Conservation (phyloP, 352 stramenopile species). For the Phytophthora sp. region DNA sequence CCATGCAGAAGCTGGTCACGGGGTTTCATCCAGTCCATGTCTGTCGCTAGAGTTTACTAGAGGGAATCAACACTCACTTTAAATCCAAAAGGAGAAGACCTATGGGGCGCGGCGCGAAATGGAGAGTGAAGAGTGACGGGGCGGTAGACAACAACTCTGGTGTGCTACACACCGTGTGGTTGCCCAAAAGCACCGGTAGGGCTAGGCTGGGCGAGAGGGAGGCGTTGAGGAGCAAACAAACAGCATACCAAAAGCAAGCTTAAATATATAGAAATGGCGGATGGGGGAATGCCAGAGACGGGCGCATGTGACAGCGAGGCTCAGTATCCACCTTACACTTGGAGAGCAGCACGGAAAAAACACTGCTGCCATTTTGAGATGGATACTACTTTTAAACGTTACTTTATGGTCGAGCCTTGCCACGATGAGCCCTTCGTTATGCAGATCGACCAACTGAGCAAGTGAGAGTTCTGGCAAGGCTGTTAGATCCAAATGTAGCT, state of each 20-base stretch:
- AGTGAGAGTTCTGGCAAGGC: too few relatives aligned
- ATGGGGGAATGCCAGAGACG: constrained; percentile 9
- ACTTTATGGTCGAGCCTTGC: too few relatives aligned
- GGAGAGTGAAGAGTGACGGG: constrained; percentile 39
- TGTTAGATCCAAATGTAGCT: too few relatives aligned
- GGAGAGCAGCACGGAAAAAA: too few relatives aligned
- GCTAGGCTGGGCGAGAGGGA: constrained; percentile 22
- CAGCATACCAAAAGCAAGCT: constrained; percentile 23
- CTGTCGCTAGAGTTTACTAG: background rate
- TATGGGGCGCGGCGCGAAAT: constrained; percentile 27
- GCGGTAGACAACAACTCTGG: constrained; percentile 3
- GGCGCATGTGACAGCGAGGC: constrained; percentile 28
- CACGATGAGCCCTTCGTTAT: too few relatives aligned
- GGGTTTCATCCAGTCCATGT: constrained; percentile 69
- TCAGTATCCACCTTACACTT: too few relatives aligned
- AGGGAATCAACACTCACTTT: constrained; percentile 14
- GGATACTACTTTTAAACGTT: too few relatives aligned
- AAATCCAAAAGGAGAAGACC: constrained; percentile 6
- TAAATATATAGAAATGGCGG: constrained; percentile 35
- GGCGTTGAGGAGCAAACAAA: constrained; percentile 25
- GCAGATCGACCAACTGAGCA: too few relatives aligned
- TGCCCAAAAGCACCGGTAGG: constrained; percentile 33
- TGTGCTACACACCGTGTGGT: constrained; percentile 22
- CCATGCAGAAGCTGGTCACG: constrained; percentile 47
- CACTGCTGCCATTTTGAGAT: too few relatives aligned